A percentile compares a stretch with the other conserved stretches of the same genome.
These are phyloP conservation scores for Pezicula neosporulosa DNA, from an alignment of 2,329 filamentous ascomycete genomes.

Conservation along the genomic window DNA sequence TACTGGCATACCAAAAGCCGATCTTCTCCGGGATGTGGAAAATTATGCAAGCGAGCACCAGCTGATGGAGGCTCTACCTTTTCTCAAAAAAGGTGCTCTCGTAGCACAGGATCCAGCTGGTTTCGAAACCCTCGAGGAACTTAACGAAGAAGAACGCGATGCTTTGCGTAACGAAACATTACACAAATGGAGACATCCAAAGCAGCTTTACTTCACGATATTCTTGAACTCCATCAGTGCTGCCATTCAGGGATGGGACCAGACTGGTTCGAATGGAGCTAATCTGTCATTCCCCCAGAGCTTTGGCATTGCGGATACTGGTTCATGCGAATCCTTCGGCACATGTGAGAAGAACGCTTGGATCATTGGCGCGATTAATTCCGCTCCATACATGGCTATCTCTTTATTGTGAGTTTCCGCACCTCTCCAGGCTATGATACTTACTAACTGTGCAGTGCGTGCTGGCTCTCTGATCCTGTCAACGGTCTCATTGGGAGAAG, in stretches of 20 bases:
- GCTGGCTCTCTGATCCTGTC: conserved; percentile 58
- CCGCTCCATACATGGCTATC: conserved; percentile 46
- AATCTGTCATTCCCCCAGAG: conserved; percentile 33
- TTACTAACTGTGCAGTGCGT: background rate
- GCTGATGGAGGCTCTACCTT: conserved; percentile 52
- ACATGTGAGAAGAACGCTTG: conserved; percentile 28
- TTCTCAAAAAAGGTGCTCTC: conserved; percentile 67
- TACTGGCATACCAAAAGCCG: conserved; percentile 46
- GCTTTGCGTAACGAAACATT: conserved; percentile 58
- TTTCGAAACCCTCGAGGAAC: conserved; percentile 58
- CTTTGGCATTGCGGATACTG: conserved; percentile 30
- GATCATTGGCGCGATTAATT: conserved; percentile 56
- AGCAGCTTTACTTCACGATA: conserved; percentile 61
- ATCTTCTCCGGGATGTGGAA: conserved; percentile 51
- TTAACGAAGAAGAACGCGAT: conserved; percentile 56
- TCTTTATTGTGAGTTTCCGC: conserved; percentile 26
- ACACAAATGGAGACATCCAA: conserved; percentile 66
- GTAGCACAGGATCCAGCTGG: conserved; percentile 66
- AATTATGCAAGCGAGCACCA: conserved; percentile 59
- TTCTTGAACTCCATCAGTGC: conserved; percentile 65
- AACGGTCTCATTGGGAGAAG: conserved; percentile 58
- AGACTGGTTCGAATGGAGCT: conserved; percentile 36
- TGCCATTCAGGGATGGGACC: conserved; percentile 48
- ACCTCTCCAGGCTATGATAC: background rate
- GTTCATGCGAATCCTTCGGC: conserved; percentile 2